A percentile compares a stretch with the other conserved stretches of the same genome.
These are phyloP conservation scores for Zoysia pacifica DNA, from an alignment of 176 grass and related monocot genomes.

Conservation along the genomic window DNA sequence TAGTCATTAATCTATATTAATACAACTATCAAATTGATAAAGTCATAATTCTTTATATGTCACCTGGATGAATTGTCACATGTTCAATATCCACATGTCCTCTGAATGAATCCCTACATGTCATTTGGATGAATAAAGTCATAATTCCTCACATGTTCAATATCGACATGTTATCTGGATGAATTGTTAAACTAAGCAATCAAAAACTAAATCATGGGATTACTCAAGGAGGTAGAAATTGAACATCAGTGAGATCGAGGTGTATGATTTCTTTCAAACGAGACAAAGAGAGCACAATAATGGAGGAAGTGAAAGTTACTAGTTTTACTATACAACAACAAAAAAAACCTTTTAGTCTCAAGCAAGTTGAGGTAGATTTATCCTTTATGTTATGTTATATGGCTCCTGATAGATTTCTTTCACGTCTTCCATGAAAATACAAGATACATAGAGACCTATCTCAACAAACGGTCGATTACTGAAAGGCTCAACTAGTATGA, in stretches of 20 bases:
- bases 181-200: not conserved
- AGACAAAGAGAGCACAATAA: not conserved
- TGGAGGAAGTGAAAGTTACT: not conserved
- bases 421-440: not conserved
- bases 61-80: conserved; percentile 23
- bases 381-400: not conserved
- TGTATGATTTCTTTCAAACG: conserved; percentile 6
- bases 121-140: too few relatives aligned
- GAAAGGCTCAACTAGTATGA: not conserved
- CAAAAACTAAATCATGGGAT: not conserved
- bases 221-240: conserved; percentile 5
- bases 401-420: not conserved
- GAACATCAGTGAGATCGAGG: not conserved
- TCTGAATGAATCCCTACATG: too few relatives aligned
- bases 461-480: not conserved
- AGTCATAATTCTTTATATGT: not conserved
- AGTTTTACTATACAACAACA: not conserved
- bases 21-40: not conserved
- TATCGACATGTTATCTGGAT: too few relatives aligned
- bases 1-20: not conserved
- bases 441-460: not conserved
- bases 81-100: too few relatives aligned
- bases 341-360: too few relatives aligned
- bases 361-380: too few relatives aligned
- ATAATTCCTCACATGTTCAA: too few relatives aligned